Evolutionary conservation across 2,329 filamentous ascomycete species (phyloP), one percentile per base, ranked within the genome.

Genomic region (Cercospora janseana): DNA sequence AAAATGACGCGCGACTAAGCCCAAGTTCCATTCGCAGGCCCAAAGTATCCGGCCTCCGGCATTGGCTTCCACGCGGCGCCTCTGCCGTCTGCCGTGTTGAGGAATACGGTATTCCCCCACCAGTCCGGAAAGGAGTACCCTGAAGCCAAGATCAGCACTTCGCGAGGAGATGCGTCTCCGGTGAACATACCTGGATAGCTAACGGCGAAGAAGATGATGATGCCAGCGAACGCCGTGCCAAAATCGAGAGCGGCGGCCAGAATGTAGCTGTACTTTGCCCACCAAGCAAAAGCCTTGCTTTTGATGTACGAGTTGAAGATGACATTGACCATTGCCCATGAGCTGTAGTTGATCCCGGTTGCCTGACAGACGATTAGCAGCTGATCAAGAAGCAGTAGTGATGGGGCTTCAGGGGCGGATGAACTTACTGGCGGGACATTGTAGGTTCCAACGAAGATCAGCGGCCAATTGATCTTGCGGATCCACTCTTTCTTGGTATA

Each of bases 331-430:
- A 60, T 26, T 0, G 86, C 87, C 89, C 89, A 95, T 28, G 91
- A 86, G 1, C 83, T 88, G 66, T 93, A 95, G 68, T 95, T 95
- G 57, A 95, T 82, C 0, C 89, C 55, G 1, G 72, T 79, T 1
- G 89, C n/a, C n/a, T n/a, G n/a, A n/a, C n/a, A n/a, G n/a, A n/a
- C n/a, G n/a, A n/a, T n/a, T n/a, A n/a, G n/a, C n/a, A n/a, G n/a
- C n/a, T n/a, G n/a, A n/a, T n/a, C n/a, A n/a, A n/a, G n/a, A n/a
- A n/a, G n/a, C n/a, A n/a, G n/a, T n/a, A n/a, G n/a, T n/a, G n/a
- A n/a, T n/a, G n/a, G n/a, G n/a, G n/a, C n/a, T n/a, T n/a, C n/a
- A n/a, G n/a, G n/a, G n/a, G n/a, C n/a, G n/a, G n/a, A n/a, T n/a
- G n/a, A n/a, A n/a, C n/a, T n/a, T n/a, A n/a, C 89, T 0, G 89